phyloP scores from a whole-genome alignment of 495 filamentous ascomycete genomes.

The Durotheca rogersii region DNA sequence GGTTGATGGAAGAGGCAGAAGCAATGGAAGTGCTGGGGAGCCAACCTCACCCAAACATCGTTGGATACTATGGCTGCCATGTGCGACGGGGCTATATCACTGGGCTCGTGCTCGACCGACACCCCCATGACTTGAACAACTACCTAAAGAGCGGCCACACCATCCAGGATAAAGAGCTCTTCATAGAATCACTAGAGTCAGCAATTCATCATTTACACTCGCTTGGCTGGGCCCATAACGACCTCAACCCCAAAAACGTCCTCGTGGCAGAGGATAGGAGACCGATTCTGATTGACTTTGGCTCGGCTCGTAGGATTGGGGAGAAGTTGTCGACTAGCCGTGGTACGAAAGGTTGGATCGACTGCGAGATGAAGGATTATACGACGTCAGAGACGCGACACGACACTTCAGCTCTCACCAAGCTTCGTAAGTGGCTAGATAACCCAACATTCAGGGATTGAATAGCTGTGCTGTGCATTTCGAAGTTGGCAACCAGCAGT shows the following conservation, averaged over 20 bases:
- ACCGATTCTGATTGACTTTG: constrained; percentile 43
- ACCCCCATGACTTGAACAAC: constrained; percentile 23
- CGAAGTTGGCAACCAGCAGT: too few species aligned
- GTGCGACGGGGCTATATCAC: constrained; percentile 39
- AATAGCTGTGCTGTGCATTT: too few species aligned
- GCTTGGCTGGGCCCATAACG: constrained; percentile 45
- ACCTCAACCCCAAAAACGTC: constrained; percentile 43
- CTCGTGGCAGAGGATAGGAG: constrained; percentile 32
- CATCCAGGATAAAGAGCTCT: constrained; percentile 26
- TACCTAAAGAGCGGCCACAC: constrained; percentile 16
- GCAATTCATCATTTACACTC: constrained; percentile 38
- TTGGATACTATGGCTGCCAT: constrained; percentile 39
- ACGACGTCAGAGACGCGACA: constrained; percentile 35
- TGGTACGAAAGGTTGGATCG: constrained; percentile 37
- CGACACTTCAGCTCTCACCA: constrained; percentile 34
- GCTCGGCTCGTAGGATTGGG: constrained; percentile 26
- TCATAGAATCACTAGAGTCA: constrained; percentile 37
- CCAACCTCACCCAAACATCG: constrained; percentile 43
- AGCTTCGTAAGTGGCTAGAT: constrained; percentile 31
- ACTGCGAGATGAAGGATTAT: constrained; percentile 33
- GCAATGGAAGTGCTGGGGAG: constrained; percentile 18
- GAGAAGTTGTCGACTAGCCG: constrained; percentile 25
- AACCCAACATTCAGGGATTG: neutral
- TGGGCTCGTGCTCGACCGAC: constrained; percentile 43
- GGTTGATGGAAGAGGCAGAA: constrained; percentile 28